These are phyloP conservation scores for Platanthera guangdongensis DNA, from an alignment of 106 monocot species.

Conservation along the genomic window DNA sequence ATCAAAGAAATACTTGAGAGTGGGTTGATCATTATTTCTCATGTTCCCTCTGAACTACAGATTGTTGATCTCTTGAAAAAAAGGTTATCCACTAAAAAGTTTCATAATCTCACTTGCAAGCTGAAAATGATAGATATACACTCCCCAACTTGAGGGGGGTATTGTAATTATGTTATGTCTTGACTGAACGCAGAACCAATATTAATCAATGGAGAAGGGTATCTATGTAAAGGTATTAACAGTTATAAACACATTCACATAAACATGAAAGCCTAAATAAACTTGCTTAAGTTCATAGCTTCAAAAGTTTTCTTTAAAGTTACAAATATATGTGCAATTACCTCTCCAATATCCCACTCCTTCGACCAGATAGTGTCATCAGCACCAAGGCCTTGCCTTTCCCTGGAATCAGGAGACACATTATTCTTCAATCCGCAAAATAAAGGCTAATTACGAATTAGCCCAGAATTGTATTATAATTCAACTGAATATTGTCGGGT, in stretches of 20 bases:
- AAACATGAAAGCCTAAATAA: background rate
- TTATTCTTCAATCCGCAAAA: background rate
- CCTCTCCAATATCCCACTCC: constrained; percentile 13
- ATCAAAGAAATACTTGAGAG: no score
- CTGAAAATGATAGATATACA: no score
- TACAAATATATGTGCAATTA: background rate
- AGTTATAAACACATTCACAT: background rate
- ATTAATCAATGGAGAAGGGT: background rate
- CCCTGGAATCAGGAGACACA: background rate
- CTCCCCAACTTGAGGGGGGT: no score
- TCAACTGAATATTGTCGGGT: background rate
- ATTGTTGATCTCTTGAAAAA: no score
- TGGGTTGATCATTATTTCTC: no score
- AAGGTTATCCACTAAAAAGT: no score
- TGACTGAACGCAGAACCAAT: no score
- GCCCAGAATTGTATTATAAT: background rate
- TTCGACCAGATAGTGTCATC: constrained; percentile 6
- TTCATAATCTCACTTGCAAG: no score
- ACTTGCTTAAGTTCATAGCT: background rate
- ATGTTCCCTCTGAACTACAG: no score
- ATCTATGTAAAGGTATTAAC: background rate
- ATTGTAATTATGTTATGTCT: no score
- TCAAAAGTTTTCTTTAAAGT: background rate
- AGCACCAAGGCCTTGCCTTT: background rate
- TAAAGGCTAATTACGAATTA: background rate